Base-by-base conservation (phyloP, 2,329 filamentous ascomycete species). In the Niveomyces coronatus region DNA sequence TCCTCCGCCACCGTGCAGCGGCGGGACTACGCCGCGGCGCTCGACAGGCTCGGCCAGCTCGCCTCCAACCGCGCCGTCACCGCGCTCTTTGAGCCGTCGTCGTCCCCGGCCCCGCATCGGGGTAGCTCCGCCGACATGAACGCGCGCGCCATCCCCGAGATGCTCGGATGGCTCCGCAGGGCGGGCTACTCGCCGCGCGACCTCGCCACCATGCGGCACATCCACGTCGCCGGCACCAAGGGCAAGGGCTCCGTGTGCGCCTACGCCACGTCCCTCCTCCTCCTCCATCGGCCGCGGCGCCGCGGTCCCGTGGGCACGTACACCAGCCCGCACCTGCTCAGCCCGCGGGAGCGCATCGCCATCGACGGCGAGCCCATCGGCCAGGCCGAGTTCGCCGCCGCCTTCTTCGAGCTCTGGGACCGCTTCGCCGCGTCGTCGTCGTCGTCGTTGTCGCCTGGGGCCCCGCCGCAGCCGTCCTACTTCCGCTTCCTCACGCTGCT, bases 201-300 rank as follows among this genome's bases (percentile, higher is more conserved):
- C 46, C 62, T 74, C 18, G 49, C 58, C 10, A 47, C 51, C 4
- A 58, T 72, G 36, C 61, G 59, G 13, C 70, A 69, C 47, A 76
- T 96, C 44, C 89, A 96, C 55, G 78, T 96, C 31, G 85, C 89
- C 1, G 89, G 89, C 10, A 95, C 88, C 4, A 96, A 95, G 58
- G 89, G 89, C 43, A 96, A 95, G 58, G 88, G 88, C 28, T 91
- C 85, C 3, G 87, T 86, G 1, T 85, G 83, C 47, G 82, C 88
- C 9, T 89, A 88, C 56, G 74, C 86, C 15, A 85, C 86, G 11
- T 79, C 79, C 3, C 84, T 94, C 45, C 67, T 94, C n/a, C 63
- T 58, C 39, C 44, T 18, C 6, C 8, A 9, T 2, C 4, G 17
- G 17, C 11, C n/a, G 9, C 28, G 22, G 24, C 8, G 2, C 10